These are phyloP conservation scores for Candida smagusa DNA, from an alignment of 1,139 yeast genomes.

Conservation along the genomic window DNA sequence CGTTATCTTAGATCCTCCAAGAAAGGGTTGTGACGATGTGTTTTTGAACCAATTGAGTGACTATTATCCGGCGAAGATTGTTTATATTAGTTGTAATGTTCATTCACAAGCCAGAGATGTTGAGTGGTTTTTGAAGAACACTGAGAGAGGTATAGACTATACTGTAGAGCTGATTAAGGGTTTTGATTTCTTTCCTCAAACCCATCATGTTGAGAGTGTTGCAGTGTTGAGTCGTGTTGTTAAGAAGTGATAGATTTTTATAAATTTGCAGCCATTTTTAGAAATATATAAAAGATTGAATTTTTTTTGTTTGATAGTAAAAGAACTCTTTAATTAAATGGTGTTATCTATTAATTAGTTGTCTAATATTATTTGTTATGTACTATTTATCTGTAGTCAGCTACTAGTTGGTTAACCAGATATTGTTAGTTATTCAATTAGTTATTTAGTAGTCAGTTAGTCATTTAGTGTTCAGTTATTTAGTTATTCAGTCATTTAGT, in stretches of 20 bases:
- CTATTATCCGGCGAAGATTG: slow-evolving; percentile 80
- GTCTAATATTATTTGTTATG: too few relatives aligned
- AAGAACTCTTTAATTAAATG: too few relatives aligned
- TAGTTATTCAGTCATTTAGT: too few relatives aligned
- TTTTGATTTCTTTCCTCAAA: slow-evolving; percentile 96
- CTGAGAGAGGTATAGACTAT: slow-evolving; percentile 61
- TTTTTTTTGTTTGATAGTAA: too few relatives aligned
- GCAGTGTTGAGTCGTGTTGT: slow-evolving; percentile 60
- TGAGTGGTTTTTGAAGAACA: slow-evolving; percentile 72
- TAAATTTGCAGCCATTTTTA: too few relatives aligned
- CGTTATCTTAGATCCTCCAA: slow-evolving; percentile 92
- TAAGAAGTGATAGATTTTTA: background rate
- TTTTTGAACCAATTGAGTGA: slow-evolving; percentile 81
- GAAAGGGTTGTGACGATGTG: slow-evolving; percentile 92
- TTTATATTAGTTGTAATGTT: slow-evolving; percentile 93
- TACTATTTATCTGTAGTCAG: too few relatives aligned
- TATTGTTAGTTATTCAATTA: too few relatives aligned
- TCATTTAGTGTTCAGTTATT: too few relatives aligned
- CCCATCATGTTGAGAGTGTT: slow-evolving; percentile 95
- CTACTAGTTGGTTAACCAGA: too few relatives aligned
- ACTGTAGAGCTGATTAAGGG: slow-evolving; percentile 82
- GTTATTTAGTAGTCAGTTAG: too few relatives aligned
- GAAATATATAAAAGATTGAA: too few relatives aligned
- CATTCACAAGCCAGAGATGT: slow-evolving; percentile 96
- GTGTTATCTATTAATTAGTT: too few relatives aligned